These are phyloP conservation scores for Phtheirospermum japonicum DNA, from an alignment of 257 asterid species.

Conservation along the genomic window DNA sequence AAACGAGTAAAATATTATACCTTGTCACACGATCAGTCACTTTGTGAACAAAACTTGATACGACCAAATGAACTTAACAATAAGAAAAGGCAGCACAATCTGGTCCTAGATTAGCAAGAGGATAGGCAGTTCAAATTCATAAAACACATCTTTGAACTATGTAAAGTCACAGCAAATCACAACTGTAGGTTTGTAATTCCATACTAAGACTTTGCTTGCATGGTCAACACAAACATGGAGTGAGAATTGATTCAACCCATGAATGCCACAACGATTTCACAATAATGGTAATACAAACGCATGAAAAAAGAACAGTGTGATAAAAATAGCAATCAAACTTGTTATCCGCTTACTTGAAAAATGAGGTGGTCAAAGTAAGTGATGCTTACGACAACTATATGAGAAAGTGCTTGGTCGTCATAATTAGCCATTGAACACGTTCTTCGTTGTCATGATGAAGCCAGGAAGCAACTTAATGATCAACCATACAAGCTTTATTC, in stretches of 20 bases:
- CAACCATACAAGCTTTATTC: too few relatives aligned
- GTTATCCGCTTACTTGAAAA: not conserved
- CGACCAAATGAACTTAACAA: too few relatives aligned
- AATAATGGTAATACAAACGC: not conserved
- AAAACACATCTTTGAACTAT: not conserved
- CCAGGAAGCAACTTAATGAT: too few relatives aligned
- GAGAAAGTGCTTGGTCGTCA: not conserved
- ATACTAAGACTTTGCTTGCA: not conserved
- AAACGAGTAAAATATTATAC: constrained; percentile 13
- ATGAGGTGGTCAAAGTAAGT: not conserved
- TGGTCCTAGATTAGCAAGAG: not conserved
- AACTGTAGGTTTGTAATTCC: not conserved
- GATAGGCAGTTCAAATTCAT: not conserved
- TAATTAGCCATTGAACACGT: not conserved
- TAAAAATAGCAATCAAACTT: not conserved
- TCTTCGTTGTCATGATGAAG: not conserved
- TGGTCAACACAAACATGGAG: constrained; percentile 4
- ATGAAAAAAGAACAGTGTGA: not conserved
- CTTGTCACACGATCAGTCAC: constrained; percentile 14
- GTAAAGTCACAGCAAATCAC: not conserved
- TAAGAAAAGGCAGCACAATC: not conserved
- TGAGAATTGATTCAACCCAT: constrained; percentile 4
- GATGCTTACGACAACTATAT: constrained; percentile 1
- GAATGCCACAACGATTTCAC: not conserved
- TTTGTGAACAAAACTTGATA: too few relatives aligned